Base-by-base conservation (phyloP, 805 yeast species). In the Suhomyces kilbournensis region DNA sequence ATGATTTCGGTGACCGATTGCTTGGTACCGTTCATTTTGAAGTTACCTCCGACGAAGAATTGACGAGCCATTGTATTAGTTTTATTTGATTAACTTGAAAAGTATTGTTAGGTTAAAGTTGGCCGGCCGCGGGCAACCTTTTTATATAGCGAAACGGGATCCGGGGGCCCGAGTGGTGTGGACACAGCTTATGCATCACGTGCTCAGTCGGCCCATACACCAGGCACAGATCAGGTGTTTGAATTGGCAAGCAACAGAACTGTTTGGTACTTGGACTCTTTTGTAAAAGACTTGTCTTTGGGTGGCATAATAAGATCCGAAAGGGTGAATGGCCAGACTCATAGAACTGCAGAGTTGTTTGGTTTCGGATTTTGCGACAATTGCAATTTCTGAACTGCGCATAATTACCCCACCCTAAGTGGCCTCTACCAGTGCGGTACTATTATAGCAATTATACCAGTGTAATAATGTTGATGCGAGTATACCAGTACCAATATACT, bases 21-120 rank as follows among this genome's bases (percentile, higher is more conserved):
- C 77, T 85, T 86, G 70, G 96, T 78, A 71, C 99, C 99, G 83
- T 94, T 94, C 90, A 94, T 86, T 78, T 94, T 94, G 84, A 94
- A 93, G 91, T 94, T 94, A 69, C 99, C 99, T 66, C 99, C 99
- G 70, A 94, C 97, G 75, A 94, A 92, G 80, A 93, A 94, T 75
- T 81, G 83, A 78, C 96, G 88, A 72, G 96, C 85, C 96, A 75
- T 75, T 60, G 48, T 73, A 49, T 28, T 42, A 22, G n/a, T 42
- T 20, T 42, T 17, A 38, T 20, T 46, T 19, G 48, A 46, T 46
- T 30, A 45, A 42, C 28, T 42, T 20, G 28, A 42, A 42, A 25
- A 44, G 46, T 44, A 44, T 25, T 7, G 12, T 44, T n/a, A 9
- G 46, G 23, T 38, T 38, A 3, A 10, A 19, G 23, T 19, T 17